phyloP scores from a whole-genome alignment of 148 eudicot genomes.

The Nepenthes gracilis region DNA sequence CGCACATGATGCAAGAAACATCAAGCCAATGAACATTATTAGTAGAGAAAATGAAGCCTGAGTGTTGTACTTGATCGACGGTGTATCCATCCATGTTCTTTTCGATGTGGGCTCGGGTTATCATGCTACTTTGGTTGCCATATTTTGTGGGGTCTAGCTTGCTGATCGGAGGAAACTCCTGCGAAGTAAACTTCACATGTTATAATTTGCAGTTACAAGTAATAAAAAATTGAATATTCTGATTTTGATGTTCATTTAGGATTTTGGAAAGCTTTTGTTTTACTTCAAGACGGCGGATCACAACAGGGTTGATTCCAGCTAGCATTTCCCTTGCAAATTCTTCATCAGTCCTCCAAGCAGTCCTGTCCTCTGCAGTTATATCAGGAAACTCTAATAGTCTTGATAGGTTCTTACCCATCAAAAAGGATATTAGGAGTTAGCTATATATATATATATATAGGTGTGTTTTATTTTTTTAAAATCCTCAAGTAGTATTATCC shows the following conservation, averaged over 20 bases:
- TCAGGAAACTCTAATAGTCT: not conserved
- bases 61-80: conserved; percentile 33
- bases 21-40: not conserved
- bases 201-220: not conserved
- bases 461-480: too few species aligned
- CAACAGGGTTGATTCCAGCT: conserved; percentile 85
- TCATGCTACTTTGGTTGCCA: conserved; percentile 68
- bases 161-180: conserved; percentile 86
- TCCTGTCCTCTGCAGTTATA: conserved; percentile 36
- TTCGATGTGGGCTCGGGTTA: conserved; percentile 55
- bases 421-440: too few species aligned
- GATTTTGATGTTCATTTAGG: not conserved
- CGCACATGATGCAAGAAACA: not conserved
- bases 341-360: conserved; percentile 95
- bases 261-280: not conserved
- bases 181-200: not conserved
- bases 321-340: conserved; percentile 95
- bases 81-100: conserved; percentile 61
- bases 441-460: too few species aligned
- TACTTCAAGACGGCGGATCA: conserved; percentile 58
- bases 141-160: conserved; percentile 45
- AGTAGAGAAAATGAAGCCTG: not conserved
- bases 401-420: too few species aligned
- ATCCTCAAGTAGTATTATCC: too few species aligned
- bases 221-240: not conserved